A percentile compares a stretch with the other conserved stretches of the same genome.
These are phyloP conservation scores for Sporothrix mexicana DNA, from an alignment of 2,329 filamentous ascomycete genomes.

Conservation along the genomic window DNA sequence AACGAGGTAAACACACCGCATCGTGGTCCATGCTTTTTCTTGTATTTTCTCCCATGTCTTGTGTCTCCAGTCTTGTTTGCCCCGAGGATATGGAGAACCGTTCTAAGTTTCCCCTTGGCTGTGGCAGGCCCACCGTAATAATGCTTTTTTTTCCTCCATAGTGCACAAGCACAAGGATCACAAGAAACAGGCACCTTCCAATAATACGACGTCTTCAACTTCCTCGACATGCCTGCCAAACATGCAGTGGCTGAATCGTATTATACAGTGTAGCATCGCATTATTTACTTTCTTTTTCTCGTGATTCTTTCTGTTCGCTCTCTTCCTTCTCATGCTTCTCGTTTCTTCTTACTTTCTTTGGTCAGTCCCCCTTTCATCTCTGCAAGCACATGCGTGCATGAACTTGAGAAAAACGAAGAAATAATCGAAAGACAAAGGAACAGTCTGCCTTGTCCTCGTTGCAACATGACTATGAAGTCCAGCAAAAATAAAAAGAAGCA, in stretches of 20 bases:
- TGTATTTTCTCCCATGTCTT: background rate
- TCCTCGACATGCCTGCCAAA: background rate
- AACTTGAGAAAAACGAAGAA: background rate
- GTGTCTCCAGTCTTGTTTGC: conserved; percentile 5
- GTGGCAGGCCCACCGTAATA: background rate
- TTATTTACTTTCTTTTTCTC: conserved; percentile 3
- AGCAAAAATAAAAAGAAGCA: too few relatives aligned
- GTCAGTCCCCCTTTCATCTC: background rate
- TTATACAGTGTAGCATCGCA: conserved; percentile 12
- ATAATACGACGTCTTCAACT: background rate
- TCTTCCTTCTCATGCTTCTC: background rate
- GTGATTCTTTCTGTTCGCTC: background rate
- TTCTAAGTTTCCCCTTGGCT: conserved; percentile 18
- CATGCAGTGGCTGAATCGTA: conserved; percentile 3
- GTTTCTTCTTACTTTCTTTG: background rate
- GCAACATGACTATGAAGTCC: background rate
- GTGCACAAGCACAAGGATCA: too few relatives aligned
- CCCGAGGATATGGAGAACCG: conserved; percentile 11
- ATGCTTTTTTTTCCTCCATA: conserved; percentile 7
- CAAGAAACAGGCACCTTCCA: background rate
- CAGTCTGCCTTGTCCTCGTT: background rate
- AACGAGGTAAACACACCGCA: background rate
- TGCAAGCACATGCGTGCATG: background rate
- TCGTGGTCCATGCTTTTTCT: conserved; percentile 3
- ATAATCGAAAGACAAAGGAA: conserved; percentile 4